Evolutionary conservation across 108 stramenopile genomes (phyloP).

Genomic region (Nitzschia sp.): DNA sequence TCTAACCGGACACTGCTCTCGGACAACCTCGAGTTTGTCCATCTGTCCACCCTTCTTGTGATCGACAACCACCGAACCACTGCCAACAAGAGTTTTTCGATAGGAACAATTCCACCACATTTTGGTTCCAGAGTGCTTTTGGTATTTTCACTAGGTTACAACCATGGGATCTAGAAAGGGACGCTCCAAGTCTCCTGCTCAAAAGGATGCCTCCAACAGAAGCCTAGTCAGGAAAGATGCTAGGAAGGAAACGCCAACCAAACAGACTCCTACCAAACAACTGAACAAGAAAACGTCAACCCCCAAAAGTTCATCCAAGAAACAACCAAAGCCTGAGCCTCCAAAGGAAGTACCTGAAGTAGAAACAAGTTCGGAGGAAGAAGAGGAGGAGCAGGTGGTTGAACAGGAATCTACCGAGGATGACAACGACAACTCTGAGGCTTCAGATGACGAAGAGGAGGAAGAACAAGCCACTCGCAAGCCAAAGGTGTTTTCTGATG

Average conservation of each 20-base stretch:
- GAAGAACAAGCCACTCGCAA: constrained; percentile 3
- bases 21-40: not conserved
- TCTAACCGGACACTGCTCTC: too few relatives aligned
- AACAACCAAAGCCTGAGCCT: not conserved
- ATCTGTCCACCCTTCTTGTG: not conserved
- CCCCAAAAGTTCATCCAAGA: not conserved
- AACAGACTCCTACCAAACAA: not conserved
- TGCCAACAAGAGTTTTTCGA: not conserved
- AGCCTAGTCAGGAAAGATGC: not conserved
- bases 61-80: constrained; percentile 1
- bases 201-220: not conserved
- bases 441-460: constrained; percentile 21
- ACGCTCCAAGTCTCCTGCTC: constrained; percentile 2
- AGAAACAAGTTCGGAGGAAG: constrained; percentile 10
- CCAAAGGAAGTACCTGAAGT: not conserved
- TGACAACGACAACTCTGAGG: constrained; percentile 24
- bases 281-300: not conserved
- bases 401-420: constrained; percentile 42
- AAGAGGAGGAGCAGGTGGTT: constrained; percentile 21
- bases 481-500: constrained; percentile 54
- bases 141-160: not conserved
- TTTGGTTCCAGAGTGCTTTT: too few relatives aligned
- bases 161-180: not conserved
- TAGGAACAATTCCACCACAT: too few relatives aligned
- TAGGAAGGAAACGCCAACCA: not conserved